Base-by-base conservation (phyloP, 768 basidiomycete species). In the Harrya chromipes region DNA sequence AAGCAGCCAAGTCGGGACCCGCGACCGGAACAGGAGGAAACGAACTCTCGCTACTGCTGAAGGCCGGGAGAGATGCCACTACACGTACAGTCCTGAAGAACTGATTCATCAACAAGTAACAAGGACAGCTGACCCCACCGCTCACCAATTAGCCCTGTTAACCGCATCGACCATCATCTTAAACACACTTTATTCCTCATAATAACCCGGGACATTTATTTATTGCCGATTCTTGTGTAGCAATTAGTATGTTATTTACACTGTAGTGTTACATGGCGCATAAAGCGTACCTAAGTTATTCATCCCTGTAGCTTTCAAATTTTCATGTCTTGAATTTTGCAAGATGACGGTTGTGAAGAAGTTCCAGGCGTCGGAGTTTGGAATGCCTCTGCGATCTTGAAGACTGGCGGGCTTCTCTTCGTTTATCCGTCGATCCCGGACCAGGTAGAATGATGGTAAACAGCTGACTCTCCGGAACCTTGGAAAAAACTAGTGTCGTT, bases 21-120 rank as follows among this genome's bases (percentile, higher is more conserved):
- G 78, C 82, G 14, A 79, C 83, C 35, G 95, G 95, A 3, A 97
- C 95, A 1, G 95, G 95, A 26, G 95, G 95, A 2, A 97, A 86
- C 53, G 83, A 85, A 34, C 72, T 97, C 19, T 81, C 90, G 12
- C 68, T 79, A 11, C 80, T 97, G 40, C 75, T 99, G 50, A 97
- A 97, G 70, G 83, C 87, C 17, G 90, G 90, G 12, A 79, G 95
- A 50, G 94, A 97, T 58, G 89, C 93, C 26, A 98, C 95, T 6
- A 62, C 70, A 47, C 78, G 89, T 10, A 73, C 87, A 10, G 66
- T 81, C 52, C 57, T 88, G 50, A 77, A 67, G 42, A 62, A 47
- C 13, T 67, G 40, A 59, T 11, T 11, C 10, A 42, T 49, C 16
- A 5, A 4, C 41, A 29, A 47, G 24, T 7, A 35, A 34, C 43